Percentiles rank a stretch among this genome's conserved stretches.
Conservation (phyloP, 441 rosid genomes). For the Hura crepitans region DNA sequence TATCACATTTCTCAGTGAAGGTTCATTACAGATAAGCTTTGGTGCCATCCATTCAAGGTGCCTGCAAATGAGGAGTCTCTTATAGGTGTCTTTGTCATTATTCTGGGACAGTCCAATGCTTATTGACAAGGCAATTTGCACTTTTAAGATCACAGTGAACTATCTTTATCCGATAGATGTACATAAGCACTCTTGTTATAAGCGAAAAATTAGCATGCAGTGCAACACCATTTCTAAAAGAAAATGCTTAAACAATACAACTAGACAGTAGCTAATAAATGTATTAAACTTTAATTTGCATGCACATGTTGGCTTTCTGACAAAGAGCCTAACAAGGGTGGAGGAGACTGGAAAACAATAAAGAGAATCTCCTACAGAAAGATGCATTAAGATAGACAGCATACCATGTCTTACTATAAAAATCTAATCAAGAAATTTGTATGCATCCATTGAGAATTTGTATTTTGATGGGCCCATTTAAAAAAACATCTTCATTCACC, state of each 20-base stretch:
- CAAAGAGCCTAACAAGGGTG: too few species aligned
- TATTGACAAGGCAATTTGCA: conserved; percentile 87
- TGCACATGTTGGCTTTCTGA: background rate
- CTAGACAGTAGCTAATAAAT: background rate
- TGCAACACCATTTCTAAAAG: background rate
- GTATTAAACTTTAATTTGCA: background rate
- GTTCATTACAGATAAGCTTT: conserved; percentile 84
- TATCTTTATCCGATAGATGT: conserved; percentile 92
- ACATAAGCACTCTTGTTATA: conserved; percentile 78
- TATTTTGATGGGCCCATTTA: background rate
- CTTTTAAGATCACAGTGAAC: conserved; percentile 92
- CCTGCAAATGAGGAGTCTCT: conserved; percentile 82
- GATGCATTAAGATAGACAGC: background rate
- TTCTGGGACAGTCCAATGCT: conserved; percentile 81
- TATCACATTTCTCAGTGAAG: conserved; percentile 88
- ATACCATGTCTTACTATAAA: background rate
- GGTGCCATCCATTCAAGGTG: conserved; percentile 99
- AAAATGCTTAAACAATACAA: background rate
- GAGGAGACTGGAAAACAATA: background rate
- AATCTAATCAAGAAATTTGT: background rate
- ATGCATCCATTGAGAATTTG: background rate
- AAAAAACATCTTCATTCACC: too few species aligned
- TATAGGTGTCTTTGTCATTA: conserved; percentile 57
- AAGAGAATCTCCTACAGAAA: background rate
- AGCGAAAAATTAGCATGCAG: conserved; percentile 18